These are phyloP conservation scores for Hyphopichia burtonii DNA, from an alignment of 1,139 yeast species.

Conservation along the genomic window DNA sequence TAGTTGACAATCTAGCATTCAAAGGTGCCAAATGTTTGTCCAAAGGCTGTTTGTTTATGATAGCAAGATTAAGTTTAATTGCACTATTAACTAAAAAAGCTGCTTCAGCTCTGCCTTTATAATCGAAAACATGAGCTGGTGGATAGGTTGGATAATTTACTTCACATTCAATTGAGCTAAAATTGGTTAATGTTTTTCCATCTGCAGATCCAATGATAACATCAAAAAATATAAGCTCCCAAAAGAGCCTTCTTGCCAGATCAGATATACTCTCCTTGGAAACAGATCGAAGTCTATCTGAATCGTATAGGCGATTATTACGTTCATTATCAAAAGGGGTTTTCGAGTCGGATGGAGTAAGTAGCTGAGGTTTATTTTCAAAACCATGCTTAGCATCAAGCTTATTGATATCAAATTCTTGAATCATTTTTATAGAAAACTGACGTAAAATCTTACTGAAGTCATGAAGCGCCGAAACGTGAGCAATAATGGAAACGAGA, in stretches of 20 bases:
- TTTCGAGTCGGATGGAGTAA: background rate
- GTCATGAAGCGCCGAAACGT: conserved; percentile 47
- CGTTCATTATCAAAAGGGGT: background rate
- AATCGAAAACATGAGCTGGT: conserved; percentile 36
- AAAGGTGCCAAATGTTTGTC: conserved; percentile 31
- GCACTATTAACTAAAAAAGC: conserved; percentile 49
- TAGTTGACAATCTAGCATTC: conserved; percentile 45
- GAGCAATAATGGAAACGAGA: conserved; percentile 39
- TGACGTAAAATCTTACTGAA: conserved; percentile 38
- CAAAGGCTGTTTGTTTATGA: conserved; percentile 35
- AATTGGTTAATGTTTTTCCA: conserved; percentile 43
- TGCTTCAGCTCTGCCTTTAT: conserved; percentile 45
- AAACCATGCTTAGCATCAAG: conserved; percentile 28
- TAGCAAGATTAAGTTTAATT: conserved; percentile 42
- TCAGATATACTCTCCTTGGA: conserved; percentile 21
- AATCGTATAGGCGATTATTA: conserved; percentile 7
- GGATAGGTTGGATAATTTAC: conserved; percentile 37
- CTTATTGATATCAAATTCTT: conserved; percentile 31
- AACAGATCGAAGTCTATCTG: conserved; percentile 16
- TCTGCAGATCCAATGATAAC: conserved; percentile 52
- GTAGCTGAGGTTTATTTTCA: background rate
- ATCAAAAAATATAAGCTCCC: conserved; percentile 51
- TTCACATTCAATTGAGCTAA: conserved; percentile 28
- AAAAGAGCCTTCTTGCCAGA: conserved; percentile 41
- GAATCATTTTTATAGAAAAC: conserved; percentile 33